Evolutionary conservation across 2,329 filamentous ascomycete genomes (phyloP), one percentile per base, ranked within the genome.

Genomic region (Nemania serpens): DNA sequence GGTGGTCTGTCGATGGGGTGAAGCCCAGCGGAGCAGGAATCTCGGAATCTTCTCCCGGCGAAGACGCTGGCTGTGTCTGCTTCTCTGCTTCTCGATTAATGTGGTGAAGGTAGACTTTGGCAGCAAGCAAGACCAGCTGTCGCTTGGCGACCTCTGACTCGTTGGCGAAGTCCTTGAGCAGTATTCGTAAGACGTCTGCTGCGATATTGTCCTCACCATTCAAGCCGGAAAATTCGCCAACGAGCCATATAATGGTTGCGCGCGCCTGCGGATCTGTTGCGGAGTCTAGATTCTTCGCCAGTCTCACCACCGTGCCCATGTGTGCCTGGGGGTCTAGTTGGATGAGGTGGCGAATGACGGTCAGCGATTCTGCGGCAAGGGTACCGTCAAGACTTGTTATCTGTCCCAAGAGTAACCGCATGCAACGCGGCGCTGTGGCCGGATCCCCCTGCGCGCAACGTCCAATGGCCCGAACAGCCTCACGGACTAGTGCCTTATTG

Each of bases 181-280:
- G 79, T 45, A 98, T 94, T 7, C 95, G 87, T 36, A 98, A 79
- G 6, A 98, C 93, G 71, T 99, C 95, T 0, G 94, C 88, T 0
- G 95, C 95, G 63, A 99, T 94, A 70, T 96, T 96, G 73, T 95
- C 88, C 61, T 93, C 88, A 10, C 88, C 85, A 58, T 92, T 87
- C 2, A 90, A 76, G 0, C 92, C 91, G 0, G 94, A 87, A 69
- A 96, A 98, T 75, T 99, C 95, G 47, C 95, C 95, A 0, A 98
- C 93, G 0, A 99, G 85, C 95, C 95, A 99, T 68, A 99, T 90
- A 65, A 99, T 97, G 51, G 91, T 97, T 2, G 95, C 95, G 66
- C 95, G 85, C 3, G 95, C 95, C 62, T 93, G 89, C 1, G 95
- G 88, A 63, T 95, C 93, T 0, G 90, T 91, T 1, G 93, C 91